These are phyloP conservation scores for Aleurites moluccanus DNA, from an alignment of 441 rosid genomes.

Conservation along the genomic window DNA sequence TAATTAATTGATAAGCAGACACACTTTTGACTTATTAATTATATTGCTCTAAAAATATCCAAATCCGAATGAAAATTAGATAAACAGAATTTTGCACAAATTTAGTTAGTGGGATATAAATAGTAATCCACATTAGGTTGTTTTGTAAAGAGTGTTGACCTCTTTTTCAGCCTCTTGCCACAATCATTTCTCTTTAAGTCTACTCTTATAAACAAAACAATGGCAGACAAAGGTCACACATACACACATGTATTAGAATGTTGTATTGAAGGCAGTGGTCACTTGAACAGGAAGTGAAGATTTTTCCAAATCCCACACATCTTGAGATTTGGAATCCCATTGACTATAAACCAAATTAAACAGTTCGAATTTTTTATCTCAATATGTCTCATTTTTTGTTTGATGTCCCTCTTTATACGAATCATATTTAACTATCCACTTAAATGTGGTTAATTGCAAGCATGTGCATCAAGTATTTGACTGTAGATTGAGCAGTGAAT, in stretches of 20 bases:
- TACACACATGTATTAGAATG: background rate
- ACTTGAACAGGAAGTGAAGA: background rate
- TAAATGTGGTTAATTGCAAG: no score
- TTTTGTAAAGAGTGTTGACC: background rate
- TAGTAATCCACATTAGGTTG: constrained; percentile 2
- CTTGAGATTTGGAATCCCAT: background rate
- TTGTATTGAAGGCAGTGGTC: no score
- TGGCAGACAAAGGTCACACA: constrained; percentile 11
- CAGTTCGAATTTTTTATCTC: no score
- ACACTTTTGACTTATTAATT: background rate
- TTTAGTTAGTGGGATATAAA: background rate
- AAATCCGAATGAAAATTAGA: background rate
- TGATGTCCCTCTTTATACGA: no score
- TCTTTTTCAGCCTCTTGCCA: background rate
- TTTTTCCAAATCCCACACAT: background rate
- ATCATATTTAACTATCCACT: background rate
- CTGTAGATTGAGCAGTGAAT: no score
- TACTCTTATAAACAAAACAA: background rate
- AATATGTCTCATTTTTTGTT: no score
- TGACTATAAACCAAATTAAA: background rate
- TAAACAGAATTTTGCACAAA: background rate
- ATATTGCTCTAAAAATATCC: background rate
- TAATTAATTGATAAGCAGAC: no score
- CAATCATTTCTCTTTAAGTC: background rate
- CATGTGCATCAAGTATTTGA: no score